A percentile compares a stretch with the other conserved stretches of the same genome.
phyloP scores from a whole-genome alignment of 2,329 filamentous ascomycete species.

The Aspergillus udagawae region DNA sequence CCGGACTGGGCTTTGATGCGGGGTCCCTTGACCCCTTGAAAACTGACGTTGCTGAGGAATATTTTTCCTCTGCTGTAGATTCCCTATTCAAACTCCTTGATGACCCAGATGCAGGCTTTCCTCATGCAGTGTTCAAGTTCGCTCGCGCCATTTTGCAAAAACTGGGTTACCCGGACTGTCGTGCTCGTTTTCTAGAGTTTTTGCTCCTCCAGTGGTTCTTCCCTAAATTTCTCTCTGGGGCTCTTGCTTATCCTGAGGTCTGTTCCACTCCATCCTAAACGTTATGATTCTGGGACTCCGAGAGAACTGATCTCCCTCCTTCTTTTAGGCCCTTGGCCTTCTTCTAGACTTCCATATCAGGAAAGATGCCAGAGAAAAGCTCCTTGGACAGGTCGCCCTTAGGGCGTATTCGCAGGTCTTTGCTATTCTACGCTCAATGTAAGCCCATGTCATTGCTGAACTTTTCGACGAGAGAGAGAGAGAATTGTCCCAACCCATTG shows the following conservation, averaged over 20 bases:
- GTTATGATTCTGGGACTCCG: neutral
- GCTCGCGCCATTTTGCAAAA: conserved; percentile 78
- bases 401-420: conserved; percentile 75
- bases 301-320: conserved; percentile 26
- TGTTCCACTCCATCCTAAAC: conserved; percentile 3
- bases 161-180: conserved; percentile 63
- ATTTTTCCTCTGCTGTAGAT: conserved; percentile 77
- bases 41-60: conserved; percentile 77
- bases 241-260: conserved; percentile 86
- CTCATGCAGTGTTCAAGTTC: conserved; percentile 77
- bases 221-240: conserved; percentile 76
- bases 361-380: conserved; percentile 78
- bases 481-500: neutral
- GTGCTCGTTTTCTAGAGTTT: conserved; percentile 73
- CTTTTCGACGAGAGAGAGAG: neutral
- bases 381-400: conserved; percentile 70
- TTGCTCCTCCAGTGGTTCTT: conserved; percentile 91
- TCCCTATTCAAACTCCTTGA: conserved; percentile 82
- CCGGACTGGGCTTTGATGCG: conserved; percentile 64
- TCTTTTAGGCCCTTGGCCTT: conserved; percentile 51
- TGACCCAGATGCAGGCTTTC: conserved; percentile 82
- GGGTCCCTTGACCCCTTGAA: conserved; percentile 67
- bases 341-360: conserved; percentile 90
- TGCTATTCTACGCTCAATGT: conserved; percentile 69
- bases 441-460: conserved; percentile 32